Percentiles rank a stretch among this genome's conserved stretches.
These are phyloP conservation scores for Spathaspora sp. DNA, from an alignment of 1,139 yeast species.

Conservation along the genomic window DNA sequence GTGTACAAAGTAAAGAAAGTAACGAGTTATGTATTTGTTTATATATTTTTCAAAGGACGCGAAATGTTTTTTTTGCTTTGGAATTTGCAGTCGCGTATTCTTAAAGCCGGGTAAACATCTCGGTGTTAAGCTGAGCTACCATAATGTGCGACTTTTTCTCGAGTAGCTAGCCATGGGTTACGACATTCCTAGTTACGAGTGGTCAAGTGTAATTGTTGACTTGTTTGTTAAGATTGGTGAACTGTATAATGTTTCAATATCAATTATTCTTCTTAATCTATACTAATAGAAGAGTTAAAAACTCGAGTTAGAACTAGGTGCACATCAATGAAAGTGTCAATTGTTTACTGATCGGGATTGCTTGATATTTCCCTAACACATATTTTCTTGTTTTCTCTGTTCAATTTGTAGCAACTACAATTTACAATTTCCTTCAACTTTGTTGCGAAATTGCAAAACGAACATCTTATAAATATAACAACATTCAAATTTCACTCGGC, in stretches of 20 bases:
- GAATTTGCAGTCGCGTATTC: neutral
- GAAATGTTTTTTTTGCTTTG: neutral
- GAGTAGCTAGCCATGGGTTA: neutral
- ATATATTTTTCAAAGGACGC: neutral
- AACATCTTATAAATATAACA: neutral
- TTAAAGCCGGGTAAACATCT: neutral
- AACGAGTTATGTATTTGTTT: neutral
- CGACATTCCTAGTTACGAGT: too few species aligned
- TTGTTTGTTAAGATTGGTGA: too few species aligned
- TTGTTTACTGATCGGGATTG: neutral
- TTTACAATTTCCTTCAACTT: neutral
- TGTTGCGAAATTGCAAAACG: neutral
- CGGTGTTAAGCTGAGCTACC: neutral
- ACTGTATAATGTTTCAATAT: too few species aligned
- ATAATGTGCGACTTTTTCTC: neutral
- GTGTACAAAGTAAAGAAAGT: neutral
- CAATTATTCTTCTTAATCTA: too few species aligned
- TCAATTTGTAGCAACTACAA: neutral
- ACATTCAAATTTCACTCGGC: neutral
- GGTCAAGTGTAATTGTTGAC: too few species aligned
- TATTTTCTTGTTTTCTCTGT: neutral
- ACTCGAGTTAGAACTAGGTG: too few species aligned
- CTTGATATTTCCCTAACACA: neutral
- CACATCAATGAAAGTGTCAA: neutral
- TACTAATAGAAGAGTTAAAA: too few species aligned